A percentile compares a stretch with the other conserved stretches of the same genome.
These are phyloP conservation scores for Pythium sp. DNA, from an alignment of 352 stramenopile species.

Conservation along the genomic window DNA sequence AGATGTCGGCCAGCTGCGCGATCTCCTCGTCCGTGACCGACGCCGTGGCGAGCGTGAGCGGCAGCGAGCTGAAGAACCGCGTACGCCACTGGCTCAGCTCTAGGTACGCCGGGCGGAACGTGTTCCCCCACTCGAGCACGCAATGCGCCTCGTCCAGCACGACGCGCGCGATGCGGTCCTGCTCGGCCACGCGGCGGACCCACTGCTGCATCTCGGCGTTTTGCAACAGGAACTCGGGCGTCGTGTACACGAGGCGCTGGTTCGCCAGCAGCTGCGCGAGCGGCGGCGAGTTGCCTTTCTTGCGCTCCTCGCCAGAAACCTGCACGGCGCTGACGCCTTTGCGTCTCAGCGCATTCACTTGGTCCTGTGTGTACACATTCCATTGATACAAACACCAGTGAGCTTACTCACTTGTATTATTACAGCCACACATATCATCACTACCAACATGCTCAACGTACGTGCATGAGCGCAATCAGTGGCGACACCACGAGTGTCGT, in stretches of 20 bases:
- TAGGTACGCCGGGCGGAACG: conserved; percentile 72
- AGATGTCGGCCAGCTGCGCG: conserved; percentile 41
- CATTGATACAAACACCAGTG: background rate
- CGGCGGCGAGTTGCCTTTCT: conserved; percentile 14
- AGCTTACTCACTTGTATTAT: background rate
- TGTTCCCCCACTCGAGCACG: conserved; percentile 75
- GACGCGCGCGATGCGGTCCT: conserved; percentile 39
- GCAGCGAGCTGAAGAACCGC: conserved; percentile 40
- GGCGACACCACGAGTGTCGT: conserved; percentile 73
- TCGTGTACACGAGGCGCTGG: conserved; percentile 74
- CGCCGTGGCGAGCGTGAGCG: conserved; percentile 70
- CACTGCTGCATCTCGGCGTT: conserved; percentile 58
- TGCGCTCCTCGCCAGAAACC: conserved; percentile 34
- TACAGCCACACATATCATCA: background rate
- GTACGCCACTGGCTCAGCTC: conserved; percentile 58
- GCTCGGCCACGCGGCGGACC: conserved; percentile 25
- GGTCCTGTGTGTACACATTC: conserved; percentile 36
- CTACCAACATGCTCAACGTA: conserved; percentile 24
- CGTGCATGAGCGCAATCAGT: conserved; percentile 73
- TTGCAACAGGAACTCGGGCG: conserved; percentile 70
- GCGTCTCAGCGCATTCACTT: conserved; percentile 60
- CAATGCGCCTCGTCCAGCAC: conserved; percentile 83
- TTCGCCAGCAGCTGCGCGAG: conserved; percentile 37
- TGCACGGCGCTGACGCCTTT: conserved; percentile 53
- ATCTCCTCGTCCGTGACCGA: conserved; percentile 71